phyloP scores from a whole-genome alignment of 345 rosid species.

The Sapria himalayana region DNA sequence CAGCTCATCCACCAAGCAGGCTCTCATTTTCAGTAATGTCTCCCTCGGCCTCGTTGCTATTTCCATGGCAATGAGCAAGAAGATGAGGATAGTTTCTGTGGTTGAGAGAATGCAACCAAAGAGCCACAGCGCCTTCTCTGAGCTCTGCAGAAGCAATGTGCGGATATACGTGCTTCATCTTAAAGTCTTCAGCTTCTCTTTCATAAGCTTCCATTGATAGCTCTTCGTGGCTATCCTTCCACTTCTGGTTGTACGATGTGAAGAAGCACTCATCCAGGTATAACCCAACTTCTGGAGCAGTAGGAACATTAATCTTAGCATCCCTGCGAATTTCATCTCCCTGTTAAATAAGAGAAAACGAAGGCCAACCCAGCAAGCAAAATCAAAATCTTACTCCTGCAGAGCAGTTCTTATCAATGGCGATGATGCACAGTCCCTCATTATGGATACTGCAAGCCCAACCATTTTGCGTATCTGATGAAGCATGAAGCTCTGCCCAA shows the following conservation, averaged over 20 bases:
- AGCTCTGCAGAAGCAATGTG: constrained; percentile 68
- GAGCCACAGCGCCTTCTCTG: constrained; percentile 57
- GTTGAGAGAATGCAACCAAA: constrained; percentile 93
- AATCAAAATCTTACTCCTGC: constrained; percentile 25
- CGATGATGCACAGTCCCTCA: constrained; percentile 70
- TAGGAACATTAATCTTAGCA: constrained; percentile 50
- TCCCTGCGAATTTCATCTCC: constrained; percentile 23
- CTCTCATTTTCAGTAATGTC: background rate
- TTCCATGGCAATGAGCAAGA: constrained; percentile 4
- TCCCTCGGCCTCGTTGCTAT: background rate
- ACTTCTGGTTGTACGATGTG: constrained; percentile 58
- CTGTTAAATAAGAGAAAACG: background rate
- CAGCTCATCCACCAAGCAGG: too few relatives aligned
- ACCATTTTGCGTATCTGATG: constrained; percentile 93
- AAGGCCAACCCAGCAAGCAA: background rate
- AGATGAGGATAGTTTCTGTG: constrained; percentile 67
- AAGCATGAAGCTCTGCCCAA: constrained; percentile 99
- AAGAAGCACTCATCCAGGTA: constrained; percentile 90
- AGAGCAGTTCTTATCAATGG: constrained; percentile 44
- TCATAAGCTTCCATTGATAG: constrained; percentile 54
- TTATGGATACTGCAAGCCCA: constrained; percentile 70
- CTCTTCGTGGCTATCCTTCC: constrained; percentile 73
- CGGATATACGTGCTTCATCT: constrained; percentile 60
- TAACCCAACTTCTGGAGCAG: constrained; percentile 93
- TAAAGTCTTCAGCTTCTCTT: constrained; percentile 58